Base-by-base conservation (phyloP, 345 rosid genomes). In the Orychophragmus violaceus region DNA sequence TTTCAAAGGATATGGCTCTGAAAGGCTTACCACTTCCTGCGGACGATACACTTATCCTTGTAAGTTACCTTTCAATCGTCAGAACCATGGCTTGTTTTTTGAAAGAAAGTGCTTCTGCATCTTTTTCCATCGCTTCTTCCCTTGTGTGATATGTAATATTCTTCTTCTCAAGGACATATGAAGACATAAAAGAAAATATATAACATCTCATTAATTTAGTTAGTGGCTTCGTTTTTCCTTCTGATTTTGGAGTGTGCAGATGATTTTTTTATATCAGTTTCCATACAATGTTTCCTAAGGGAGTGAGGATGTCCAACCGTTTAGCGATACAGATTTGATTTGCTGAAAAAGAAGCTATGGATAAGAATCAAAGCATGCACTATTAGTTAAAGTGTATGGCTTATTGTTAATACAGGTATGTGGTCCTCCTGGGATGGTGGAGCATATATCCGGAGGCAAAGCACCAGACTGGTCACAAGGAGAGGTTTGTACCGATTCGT, bases 361-460 rank as follows among this genome's bases (percentile, higher is more conserved):
- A 21, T 56, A 35, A 10, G 13, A 29, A 48, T 7, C 14, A 18
- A 51, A 17, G 13, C 8, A 4, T 33, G 9, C 42, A 17, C 28
- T 10, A 2, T 52, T 33, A 4, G 39, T 27, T 33, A 50, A 51
- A n/a, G 45, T 62, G 39, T 28, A 21, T 56, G 23, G 12, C 39
- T 49, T 11, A 61, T 41, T 24, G 27, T 53, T 41, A 50, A 37
- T 66, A 76, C 74, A 93, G 98, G 96, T 93, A 27, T 93, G 97
- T 32, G 98, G 98, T 28, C 98, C 97, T 42, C 86, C 96, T 61
- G 97, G 97, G 66, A 87, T 93, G 98, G 87, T 89, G 97, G 79
- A 87, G 53, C 97, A 89, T 55, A 74, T 89, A 71, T 89, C 98
- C 12, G 98, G 98, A 42, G 88, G 67, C 25, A 93, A 89, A 82